Conservation (phyloP, 2,329 filamentous ascomycete genomes). For the Colletotrichum phormii region DNA sequence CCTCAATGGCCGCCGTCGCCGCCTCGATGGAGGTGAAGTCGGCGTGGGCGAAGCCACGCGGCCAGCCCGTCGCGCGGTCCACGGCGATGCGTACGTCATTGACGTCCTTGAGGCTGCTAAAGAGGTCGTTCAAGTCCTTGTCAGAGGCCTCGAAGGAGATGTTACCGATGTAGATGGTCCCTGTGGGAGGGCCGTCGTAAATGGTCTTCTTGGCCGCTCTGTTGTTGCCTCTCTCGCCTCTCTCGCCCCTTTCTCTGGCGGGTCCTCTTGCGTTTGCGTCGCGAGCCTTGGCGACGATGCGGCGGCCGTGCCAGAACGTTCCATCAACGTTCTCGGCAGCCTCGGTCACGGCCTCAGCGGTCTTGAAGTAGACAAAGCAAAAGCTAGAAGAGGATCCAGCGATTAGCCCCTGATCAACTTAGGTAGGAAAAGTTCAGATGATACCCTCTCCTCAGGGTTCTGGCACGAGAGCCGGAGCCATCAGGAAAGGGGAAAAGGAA, state of each 20-base stretch:
- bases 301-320: constrained; percentile 38
- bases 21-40: constrained; percentile 79
- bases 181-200: constrained; percentile 11
- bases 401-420: neutral
- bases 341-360: neutral
- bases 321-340: constrained; percentile 33
- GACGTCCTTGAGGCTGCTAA: constrained; percentile 77
- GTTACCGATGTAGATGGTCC: constrained; percentile 84
- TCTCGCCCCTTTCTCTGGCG: neutral
- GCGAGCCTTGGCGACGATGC: constrained; percentile 17
- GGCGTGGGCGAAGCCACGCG: constrained; percentile 85
- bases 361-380: constrained; percentile 29
- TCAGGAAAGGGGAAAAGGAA: neutral
- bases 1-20: constrained; percentile 69
- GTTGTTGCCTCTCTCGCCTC: no score
- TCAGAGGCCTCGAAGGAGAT: constrained; percentile 89
- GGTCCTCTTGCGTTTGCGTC: neutral
- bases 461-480: no score
- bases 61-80: constrained; percentile 83
- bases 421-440: no score
- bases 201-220: neutral
- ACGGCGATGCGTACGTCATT: constrained; percentile 84
- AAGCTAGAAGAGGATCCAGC: neutral
- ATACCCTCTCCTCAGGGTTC: neutral
- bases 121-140: constrained; percentile 82